A percentile compares a stretch with the other conserved stretches of the same genome.
phyloP scores from a whole-genome alignment of 768 basidiomycete genomes.

The Amanita fuliginea region DNA sequence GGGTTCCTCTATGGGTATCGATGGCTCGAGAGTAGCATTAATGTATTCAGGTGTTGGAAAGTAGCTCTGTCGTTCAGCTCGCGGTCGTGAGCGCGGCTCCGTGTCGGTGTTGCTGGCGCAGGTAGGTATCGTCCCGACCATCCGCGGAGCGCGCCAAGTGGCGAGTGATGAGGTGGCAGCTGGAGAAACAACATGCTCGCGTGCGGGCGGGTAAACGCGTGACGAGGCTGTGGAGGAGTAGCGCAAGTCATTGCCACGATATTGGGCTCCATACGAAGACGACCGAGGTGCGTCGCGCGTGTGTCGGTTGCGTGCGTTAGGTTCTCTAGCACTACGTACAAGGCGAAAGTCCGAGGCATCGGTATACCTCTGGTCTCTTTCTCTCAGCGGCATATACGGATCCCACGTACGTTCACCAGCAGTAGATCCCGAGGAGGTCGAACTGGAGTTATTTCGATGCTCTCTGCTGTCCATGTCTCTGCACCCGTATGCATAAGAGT shows the following conservation, averaged over 20 bases:
- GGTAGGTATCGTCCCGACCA: neutral
- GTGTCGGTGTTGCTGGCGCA: neutral
- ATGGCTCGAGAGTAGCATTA: constrained; percentile 17
- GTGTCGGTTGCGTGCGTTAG: neutral
- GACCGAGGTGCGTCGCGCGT: neutral
- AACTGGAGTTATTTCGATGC: neutral
- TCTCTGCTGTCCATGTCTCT: neutral
- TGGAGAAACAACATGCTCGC: neutral
- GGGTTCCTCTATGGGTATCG: constrained; percentile 15
- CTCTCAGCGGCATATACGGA: neutral
- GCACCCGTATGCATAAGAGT: neutral
- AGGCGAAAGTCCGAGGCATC: neutral
- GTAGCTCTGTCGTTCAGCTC: neutral
- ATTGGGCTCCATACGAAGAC: neutral
- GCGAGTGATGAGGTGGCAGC: neutral
- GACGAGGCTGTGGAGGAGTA: neutral
- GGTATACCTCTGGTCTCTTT: neutral
- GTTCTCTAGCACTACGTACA: neutral
- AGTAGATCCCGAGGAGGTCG: neutral
- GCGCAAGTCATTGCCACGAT: neutral
- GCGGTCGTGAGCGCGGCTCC: neutral
- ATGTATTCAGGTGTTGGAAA: constrained; percentile 18
- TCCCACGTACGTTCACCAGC: neutral
- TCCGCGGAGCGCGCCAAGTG: neutral
- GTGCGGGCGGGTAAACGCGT: neutral